Base-by-base conservation (phyloP, 2,329 filamentous ascomycete species). In the Penicillium brevicompactum region DNA sequence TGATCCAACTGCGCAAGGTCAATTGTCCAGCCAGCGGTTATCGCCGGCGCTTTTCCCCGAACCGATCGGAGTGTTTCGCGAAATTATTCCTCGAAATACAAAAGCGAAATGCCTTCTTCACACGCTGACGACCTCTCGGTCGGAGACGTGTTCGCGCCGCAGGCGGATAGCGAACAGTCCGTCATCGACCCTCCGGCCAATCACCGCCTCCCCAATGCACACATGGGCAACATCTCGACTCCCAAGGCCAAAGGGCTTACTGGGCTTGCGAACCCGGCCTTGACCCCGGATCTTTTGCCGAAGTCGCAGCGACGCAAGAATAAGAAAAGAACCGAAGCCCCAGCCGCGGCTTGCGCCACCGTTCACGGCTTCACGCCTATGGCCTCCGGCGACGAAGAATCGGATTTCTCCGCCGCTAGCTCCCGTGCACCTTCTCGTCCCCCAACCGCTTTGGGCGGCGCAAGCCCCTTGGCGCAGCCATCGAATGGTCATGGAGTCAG, bases 401-500 rank as follows among this genome's bases (percentile, higher is more conserved):
- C 76, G 16, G 78, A 79, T 59, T 69, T 72, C 40, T 79, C 78
- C 18, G 63, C 67, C 21, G 64, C 70, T 16, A 73, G 70, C 46
- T 77, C 63, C 10, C 62, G 62, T 27, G 53, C 53, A 22, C 34
- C 55, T 3, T 64, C 63, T 24, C 59, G 59, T 3, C 61, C 59
- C 10, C 46, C 57, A 14, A 62, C 60, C 27, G 46, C 60, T 3
- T 18, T 55, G n/a, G 57, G 56, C n/a, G 61, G 63, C 7, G 78
- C 74, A 59, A 82, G 79, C 57, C 78, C 79, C n/a, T 73, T 76
- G 22, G 70, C 81, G 34, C 75, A 81, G 56, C 79, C 83, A 1
- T 81, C 80, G 22, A 71, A 78, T 1, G 72, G 72, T 42, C 87
- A 88, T 56, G 92, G 91, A 46, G 92, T 97, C 65, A 90, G 90